Conservation (phyloP, 805 yeast species). For the Yarrowia sp. region DNA sequence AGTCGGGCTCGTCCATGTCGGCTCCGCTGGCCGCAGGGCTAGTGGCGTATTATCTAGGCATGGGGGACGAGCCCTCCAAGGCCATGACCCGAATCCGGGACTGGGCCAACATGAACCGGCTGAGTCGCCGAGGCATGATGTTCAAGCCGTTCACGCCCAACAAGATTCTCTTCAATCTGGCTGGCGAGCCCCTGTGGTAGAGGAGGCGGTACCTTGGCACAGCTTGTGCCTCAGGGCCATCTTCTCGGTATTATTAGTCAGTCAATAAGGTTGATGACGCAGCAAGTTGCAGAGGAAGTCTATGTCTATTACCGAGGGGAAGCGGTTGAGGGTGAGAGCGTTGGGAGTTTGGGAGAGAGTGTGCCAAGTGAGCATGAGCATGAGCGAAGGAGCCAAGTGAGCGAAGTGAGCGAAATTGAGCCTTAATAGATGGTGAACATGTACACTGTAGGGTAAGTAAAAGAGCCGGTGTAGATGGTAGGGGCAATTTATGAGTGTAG, state of each 20-base stretch:
- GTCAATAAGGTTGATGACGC: constrained; percentile 11
- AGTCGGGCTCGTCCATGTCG: constrained; percentile 90
- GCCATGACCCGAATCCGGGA: constrained; percentile 16
- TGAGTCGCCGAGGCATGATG: constrained; percentile 38
- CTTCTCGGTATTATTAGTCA: constrained; percentile 15
- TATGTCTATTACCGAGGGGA: constrained; percentile 25
- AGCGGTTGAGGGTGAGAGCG: background rate
- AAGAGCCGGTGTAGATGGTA: no score
- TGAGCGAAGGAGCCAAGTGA: no score
- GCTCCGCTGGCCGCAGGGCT: constrained; percentile 94
- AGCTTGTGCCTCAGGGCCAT: no score
- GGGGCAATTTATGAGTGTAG: no score
- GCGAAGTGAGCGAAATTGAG: no score
- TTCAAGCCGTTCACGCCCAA: constrained; percentile 46
- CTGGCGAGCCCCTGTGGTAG: constrained; percentile 46
- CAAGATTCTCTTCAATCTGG: constrained; percentile 45
- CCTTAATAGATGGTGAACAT: no score
- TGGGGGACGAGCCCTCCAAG: constrained; percentile 10
- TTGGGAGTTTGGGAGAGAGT: no score
- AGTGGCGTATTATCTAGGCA: constrained; percentile 70
- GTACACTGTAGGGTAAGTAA: no score
- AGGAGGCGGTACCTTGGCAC: no score
- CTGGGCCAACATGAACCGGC: constrained; percentile 26
- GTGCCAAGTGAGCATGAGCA: no score
- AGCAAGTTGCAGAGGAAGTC: constrained; percentile 21